Conservation (phyloP, 169 alveolate species). For the Plasmodium relictum region DNA sequence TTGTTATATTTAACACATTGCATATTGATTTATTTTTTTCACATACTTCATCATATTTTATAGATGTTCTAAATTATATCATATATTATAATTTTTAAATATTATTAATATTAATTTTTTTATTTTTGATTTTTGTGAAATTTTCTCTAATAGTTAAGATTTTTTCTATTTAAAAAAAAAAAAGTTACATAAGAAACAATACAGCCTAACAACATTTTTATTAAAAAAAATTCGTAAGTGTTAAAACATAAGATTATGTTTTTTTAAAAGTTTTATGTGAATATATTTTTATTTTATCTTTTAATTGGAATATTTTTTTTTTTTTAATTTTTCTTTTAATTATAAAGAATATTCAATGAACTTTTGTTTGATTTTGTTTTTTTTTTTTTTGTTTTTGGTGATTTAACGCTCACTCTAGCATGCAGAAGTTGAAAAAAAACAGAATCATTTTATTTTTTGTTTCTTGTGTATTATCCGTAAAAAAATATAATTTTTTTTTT, state of each 20-base stretch:
- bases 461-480: too few species aligned
- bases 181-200: constrained; percentile 31
- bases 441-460: constrained; percentile 24
- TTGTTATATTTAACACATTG: too few species aligned
- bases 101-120: too few species aligned
- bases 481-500: too few species aligned
- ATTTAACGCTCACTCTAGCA: constrained; percentile 21
- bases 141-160: background rate
- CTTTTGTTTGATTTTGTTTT: constrained; percentile 5
- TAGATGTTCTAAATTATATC: too few species aligned
- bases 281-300: background rate
- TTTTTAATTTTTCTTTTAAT: background rate
- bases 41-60: too few species aligned
- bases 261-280: background rate
- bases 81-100: too few species aligned
- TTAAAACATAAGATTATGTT: background rate
- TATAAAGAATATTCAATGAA: constrained; percentile 23
- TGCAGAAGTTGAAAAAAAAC: constrained; percentile 41
- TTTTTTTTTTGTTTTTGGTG: constrained; percentile 18
- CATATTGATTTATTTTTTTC: too few species aligned
- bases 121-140: too few species aligned
- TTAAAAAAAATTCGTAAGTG: constrained; percentile 2
- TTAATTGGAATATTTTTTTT: background rate
- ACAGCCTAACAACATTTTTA: background rate
- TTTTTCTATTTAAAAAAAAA: background rate